Conservation (phyloP, 1,139 yeast species). For the Debaryomyces sp. region DNA sequence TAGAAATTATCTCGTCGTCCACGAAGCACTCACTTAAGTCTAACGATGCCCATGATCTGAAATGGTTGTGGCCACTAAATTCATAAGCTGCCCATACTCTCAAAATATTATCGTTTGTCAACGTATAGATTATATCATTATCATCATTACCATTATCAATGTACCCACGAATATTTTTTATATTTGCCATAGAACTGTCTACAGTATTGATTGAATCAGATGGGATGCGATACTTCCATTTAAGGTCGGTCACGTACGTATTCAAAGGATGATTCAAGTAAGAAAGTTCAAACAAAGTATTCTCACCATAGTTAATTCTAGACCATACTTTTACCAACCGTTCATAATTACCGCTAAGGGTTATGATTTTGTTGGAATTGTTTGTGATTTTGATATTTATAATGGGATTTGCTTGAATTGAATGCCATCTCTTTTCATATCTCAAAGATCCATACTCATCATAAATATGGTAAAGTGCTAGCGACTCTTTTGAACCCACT, state of each 20-base stretch:
- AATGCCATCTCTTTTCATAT: conserved; percentile 53
- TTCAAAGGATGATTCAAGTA: conserved; percentile 63
- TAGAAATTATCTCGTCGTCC: conserved; percentile 31
- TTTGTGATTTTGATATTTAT: conserved; percentile 58
- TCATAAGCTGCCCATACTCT: conserved; percentile 79
- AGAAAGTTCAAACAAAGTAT: conserved; percentile 69
- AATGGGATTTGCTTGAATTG: conserved; percentile 59
- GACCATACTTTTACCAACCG: conserved; percentile 78
- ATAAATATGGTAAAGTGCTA: conserved; percentile 56
- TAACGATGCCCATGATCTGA: conserved; percentile 62
- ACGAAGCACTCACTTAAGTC: conserved; percentile 37
- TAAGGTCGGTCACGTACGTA: conserved; percentile 51
- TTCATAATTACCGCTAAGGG: conserved; percentile 62
- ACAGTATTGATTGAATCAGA: conserved; percentile 14
- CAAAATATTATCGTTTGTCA: conserved; percentile 56
- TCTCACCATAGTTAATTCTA: conserved; percentile 67
- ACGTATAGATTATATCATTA: conserved; percentile 58
- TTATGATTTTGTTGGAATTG: conserved; percentile 66
- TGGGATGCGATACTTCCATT: conserved; percentile 48
- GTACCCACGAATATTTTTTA: conserved; percentile 41
- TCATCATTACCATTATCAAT: conserved; percentile 32
- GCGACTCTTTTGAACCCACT: conserved; percentile 54
- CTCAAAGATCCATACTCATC: conserved; percentile 47
- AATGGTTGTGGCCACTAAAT: conserved; percentile 55
- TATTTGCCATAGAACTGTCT: conserved; percentile 41